Percentiles rank a stretch among this genome's conserved stretches.
Evolutionary conservation across 2,329 filamentous ascomycete genomes (phyloP).

Genomic region (Fonsecaea pedrosoi): DNA sequence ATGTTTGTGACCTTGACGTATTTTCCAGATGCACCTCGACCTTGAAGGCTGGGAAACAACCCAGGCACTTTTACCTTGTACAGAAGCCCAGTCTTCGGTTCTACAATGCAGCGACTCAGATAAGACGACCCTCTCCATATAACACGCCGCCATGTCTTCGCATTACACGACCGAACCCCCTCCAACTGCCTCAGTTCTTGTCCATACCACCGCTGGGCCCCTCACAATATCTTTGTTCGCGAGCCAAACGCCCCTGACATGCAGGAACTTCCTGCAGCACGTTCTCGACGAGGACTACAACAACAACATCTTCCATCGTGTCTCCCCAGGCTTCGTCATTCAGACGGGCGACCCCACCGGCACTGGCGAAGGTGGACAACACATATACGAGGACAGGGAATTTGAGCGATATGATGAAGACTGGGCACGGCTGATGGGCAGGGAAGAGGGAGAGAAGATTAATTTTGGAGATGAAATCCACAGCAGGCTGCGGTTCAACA

Average conservation of each 20-base stretch:
- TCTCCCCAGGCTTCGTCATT: slow-evolving; percentile 89
- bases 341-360: slow-evolving; percentile 95
- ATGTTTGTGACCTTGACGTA: neutral
- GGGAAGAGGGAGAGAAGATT: slow-evolving; percentile 61
- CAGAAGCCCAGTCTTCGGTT: neutral
- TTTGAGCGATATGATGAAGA: slow-evolving; percentile 56
- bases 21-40: neutral
- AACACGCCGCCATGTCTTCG: slow-evolving; percentile 70
- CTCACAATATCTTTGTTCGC: slow-evolving; percentile 92
- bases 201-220: slow-evolving; percentile 89
- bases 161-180: slow-evolving; percentile 95
- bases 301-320: slow-evolving; percentile 89
- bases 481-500: slow-evolving; percentile 88
- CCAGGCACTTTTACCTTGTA: neutral
- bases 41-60: neutral
- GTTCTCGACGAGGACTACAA: slow-evolving; percentile 96
- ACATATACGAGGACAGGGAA: slow-evolving; percentile 78
- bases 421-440: slow-evolving; percentile 61
- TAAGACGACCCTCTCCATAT: neutral
- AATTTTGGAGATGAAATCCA: slow-evolving; percentile 90
- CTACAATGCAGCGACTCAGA: neutral
- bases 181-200: slow-evolving; percentile 86
- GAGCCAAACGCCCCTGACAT: slow-evolving; percentile 88
- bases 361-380: slow-evolving; percentile 77
- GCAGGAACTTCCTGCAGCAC: slow-evolving; percentile 93